phyloP scores from a whole-genome alignment of 2,329 filamentous ascomycete genomes.

The Fusarium tanahbumbuense region DNA sequence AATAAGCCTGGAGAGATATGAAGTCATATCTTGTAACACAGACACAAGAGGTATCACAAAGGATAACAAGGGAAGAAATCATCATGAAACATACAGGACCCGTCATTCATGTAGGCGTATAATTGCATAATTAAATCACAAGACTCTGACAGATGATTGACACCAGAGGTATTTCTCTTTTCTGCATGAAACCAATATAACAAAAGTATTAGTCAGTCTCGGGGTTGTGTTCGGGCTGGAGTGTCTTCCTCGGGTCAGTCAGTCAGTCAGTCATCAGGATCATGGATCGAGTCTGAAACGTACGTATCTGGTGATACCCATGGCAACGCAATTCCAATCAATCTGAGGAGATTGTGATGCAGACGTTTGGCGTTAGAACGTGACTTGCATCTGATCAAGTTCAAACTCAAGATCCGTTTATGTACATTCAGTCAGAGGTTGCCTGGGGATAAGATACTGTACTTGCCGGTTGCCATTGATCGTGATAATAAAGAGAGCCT shows the following conservation, averaged over 20 bases:
- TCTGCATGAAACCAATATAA: conserved; percentile 34
- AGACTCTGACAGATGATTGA: background rate
- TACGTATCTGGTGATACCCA: conserved; percentile 19
- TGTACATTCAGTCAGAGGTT: conserved; percentile 33
- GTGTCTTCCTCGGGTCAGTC: background rate
- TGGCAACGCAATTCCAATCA: conserved; percentile 42
- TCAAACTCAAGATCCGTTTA: conserved; percentile 21
- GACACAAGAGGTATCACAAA: background rate
- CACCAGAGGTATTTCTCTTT: background rate
- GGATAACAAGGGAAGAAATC: background rate
- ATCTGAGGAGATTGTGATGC: conserved; percentile 39
- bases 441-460: conserved; percentile 41
- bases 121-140: background rate
- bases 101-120: background rate
- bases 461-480: background rate
- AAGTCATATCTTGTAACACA: background rate
- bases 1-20: background rate
- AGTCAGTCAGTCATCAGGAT: conserved; percentile 1
- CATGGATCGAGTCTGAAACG: conserved; percentile 29
- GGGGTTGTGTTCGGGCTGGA: conserved; percentile 26
- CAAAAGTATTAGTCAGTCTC: conserved; percentile 21
- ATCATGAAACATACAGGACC: background rate
- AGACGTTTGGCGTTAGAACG: conserved; percentile 5
- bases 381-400: background rate
- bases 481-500: conserved; percentile 20